Conservation (phyloP, 805 yeast genomes). For the Schizosaccharomyces cryophilus region DNA sequence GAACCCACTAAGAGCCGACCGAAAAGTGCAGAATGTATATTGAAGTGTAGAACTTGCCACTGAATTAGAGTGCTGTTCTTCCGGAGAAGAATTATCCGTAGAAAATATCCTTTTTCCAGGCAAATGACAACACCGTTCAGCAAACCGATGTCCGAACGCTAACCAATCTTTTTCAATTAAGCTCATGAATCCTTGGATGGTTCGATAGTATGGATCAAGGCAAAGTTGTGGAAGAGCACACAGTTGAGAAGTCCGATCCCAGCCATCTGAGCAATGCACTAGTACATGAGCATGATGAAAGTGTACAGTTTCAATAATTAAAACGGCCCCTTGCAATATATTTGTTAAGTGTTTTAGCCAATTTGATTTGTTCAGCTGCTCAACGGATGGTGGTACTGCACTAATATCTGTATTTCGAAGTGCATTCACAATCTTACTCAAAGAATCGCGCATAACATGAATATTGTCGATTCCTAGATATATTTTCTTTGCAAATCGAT, state of each 20-base stretch:
- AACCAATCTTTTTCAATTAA: constrained; percentile 88
- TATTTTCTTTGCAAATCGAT: constrained; percentile 41
- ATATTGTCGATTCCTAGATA: constrained; percentile 85
- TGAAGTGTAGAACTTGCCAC: not conserved
- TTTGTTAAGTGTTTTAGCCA: constrained; percentile 59
- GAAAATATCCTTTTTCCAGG: constrained; percentile 20
- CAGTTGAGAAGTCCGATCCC: constrained; percentile 91
- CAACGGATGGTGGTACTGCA: constrained; percentile 27
- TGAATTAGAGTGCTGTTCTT: not conserved
- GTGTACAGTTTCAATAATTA: constrained; percentile 58
- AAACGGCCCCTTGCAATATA: constrained; percentile 49
- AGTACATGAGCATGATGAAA: constrained; percentile 61
- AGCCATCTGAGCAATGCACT: constrained; percentile 92
- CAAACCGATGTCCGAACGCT: constrained; percentile 77
- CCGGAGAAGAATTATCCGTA: not conserved
- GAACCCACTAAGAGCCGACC: not conserved
- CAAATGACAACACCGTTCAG: constrained; percentile 60
- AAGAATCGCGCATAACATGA: constrained; percentile 78
- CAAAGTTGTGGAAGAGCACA: constrained; percentile 65
- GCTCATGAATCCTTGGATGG: constrained; percentile 64
- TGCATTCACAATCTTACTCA: constrained; percentile 21
- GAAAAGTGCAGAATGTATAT: not conserved
- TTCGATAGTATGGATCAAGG: constrained; percentile 72
- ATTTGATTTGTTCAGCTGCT: constrained; percentile 34
- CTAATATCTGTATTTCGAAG: constrained; percentile 45